Percentiles rank a stretch among this genome's conserved stretches.
Conservation (phyloP, 2,329 filamentous ascomycete species). For the Knufia petricola region DNA sequence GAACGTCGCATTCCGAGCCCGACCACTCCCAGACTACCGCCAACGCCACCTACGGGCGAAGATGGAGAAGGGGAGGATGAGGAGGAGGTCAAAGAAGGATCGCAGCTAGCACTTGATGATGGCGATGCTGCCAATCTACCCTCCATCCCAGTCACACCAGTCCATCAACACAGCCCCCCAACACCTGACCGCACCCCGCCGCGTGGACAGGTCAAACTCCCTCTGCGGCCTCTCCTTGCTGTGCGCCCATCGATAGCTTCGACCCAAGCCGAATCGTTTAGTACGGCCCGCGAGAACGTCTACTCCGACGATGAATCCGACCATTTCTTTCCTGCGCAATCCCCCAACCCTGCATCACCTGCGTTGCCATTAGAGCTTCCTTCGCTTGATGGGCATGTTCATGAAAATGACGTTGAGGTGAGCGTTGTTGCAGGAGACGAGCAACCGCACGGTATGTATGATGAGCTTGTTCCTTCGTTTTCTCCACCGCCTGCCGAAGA, state of each 20-base stretch:
- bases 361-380: not conserved
- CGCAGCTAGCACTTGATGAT: not conserved
- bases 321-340: slow-evolving; percentile 22
- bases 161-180: slow-evolving; percentile 33
- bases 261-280: slow-evolving; percentile 61
- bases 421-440: not conserved
- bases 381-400: not conserved
- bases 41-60: slow-evolving; percentile 19
- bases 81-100: slow-evolving; percentile 6
- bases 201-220: slow-evolving; percentile 30
- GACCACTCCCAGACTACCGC: slow-evolving; percentile 19
- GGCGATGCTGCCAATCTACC: slow-evolving; percentile 22
- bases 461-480: slow-evolving; percentile 1
- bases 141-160: slow-evolving; percentile 19
- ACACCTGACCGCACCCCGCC: slow-evolving; percentile 70
- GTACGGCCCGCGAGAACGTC: slow-evolving; percentile 57
- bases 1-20: slow-evolving; percentile 11
- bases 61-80: slow-evolving; percentile 10
- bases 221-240: slow-evolving; percentile 39
- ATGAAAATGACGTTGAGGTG: too few species aligned
- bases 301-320: slow-evolving; percentile 52
- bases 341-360: not conserved
- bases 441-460: not conserved
- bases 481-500: not conserved
- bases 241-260: slow-evolving; percentile 48